Evolutionary conservation across 805 yeast genomes (phyloP).

Genomic region (Priceomyces castillae): DNA sequence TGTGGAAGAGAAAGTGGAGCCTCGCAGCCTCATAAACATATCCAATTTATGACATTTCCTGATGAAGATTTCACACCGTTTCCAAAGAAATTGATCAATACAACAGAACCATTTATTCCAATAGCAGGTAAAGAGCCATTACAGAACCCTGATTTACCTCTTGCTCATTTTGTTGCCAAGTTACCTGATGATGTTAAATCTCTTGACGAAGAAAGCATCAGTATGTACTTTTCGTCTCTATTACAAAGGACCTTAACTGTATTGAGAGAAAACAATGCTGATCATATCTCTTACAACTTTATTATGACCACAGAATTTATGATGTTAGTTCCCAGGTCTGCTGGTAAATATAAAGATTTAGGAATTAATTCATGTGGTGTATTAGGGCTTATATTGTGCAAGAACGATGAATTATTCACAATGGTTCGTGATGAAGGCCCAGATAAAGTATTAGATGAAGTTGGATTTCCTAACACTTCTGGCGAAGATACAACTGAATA

Average conservation of each 20-base stretch:
- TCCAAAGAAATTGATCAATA: constrained; percentile 47
- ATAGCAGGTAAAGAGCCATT: constrained; percentile 54
- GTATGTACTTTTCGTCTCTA: constrained; percentile 67
- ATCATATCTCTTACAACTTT: constrained; percentile 71
- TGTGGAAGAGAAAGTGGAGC: constrained; percentile 89
- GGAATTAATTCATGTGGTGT: constrained; percentile 82
- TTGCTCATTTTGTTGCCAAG: constrained; percentile 80
- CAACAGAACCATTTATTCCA: constrained; percentile 54
- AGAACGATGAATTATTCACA: constrained; percentile 53
- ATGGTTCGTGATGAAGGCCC: constrained; percentile 49
- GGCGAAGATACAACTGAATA: constrained; percentile 60
- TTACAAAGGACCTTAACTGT: constrained; percentile 70
- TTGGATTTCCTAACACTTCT: constrained; percentile 66
- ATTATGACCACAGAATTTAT: constrained; percentile 81
- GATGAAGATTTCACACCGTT: constrained; percentile 48
- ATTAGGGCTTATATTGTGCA: constrained; percentile 76
- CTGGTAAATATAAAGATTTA: constrained; percentile 46
- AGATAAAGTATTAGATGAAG: constrained; percentile 51
- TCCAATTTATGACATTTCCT: constrained; percentile 81
- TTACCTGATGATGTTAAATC: constrained; percentile 38
- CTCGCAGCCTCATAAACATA: constrained; percentile 90
- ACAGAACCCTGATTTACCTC: constrained; percentile 59
- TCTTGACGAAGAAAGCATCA: constrained; percentile 54
- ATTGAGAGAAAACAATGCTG: constrained; percentile 48
- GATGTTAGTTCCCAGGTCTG: constrained; percentile 78